Evolutionary conservation across 202 grass and related monocot species (phyloP), one percentile per base, ranked within the genome.

Genomic region (Setaria italica): DNA sequence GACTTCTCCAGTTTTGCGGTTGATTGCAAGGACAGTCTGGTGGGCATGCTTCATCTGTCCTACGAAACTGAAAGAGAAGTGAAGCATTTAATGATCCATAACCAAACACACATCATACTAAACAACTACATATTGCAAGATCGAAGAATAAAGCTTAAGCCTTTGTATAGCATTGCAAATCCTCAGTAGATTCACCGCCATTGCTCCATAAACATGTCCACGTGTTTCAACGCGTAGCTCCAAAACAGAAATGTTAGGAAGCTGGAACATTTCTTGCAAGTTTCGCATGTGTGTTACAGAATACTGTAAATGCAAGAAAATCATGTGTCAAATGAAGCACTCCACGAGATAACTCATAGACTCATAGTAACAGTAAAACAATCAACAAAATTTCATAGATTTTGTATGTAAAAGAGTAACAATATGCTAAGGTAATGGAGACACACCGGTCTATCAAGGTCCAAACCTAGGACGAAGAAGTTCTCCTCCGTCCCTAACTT

Each of bases 181-280:
- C 55, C 46, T 30, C 37, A 85, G 64, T 70, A 85, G 11, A 58
- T 60, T 48, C 74, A 60, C 37, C 53, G 68, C 9, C 12, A 12
- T 5, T 37, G 74, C 11, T 70, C 74, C 83, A 62, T 70, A 78
- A 47, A n/a, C 42, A 85, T 85, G 65, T 7, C 55, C 74, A 14
- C 4, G 0, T 4, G 42, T 35, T 47, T 2, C 6, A 8, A 85
- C 9, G 30, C 2, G 2, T 41, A 85, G 30, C 53, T 50, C 5
- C 2, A 78, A 21, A 35, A 41, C 53, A 62, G 74, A 85, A 59
- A 85, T 50, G 30, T 35, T 2, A 30, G 64, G 63, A 48, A 70
- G 53, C 16, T 8, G 29, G 15, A 43, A 66, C 48, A 85, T 69
- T 35, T 60, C 41, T 62, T 78, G 39, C 67, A 57, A 57, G 19